Conservation (phyloP, 805 yeast species). For the Wickerhamiella sorbophila region DNA sequence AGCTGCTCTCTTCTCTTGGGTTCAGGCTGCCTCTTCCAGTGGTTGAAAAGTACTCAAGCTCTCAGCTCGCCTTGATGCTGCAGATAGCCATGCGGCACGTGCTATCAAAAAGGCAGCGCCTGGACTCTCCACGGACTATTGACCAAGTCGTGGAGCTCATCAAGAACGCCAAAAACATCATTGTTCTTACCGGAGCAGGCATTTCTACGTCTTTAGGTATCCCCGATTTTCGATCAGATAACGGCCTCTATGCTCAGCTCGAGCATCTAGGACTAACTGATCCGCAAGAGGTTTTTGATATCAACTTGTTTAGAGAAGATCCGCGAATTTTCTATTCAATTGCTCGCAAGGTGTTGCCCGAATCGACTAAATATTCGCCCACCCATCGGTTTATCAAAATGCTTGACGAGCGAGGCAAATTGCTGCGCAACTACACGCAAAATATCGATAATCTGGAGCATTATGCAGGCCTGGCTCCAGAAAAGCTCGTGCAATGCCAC, state of each 20-base stretch:
- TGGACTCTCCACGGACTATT: slow-evolving; percentile 28
- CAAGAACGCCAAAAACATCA: slow-evolving; percentile 39
- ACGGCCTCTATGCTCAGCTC: slow-evolving; percentile 66
- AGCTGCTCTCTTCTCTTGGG: slow-evolving; percentile 50
- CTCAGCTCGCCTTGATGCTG: slow-evolving; percentile 15
- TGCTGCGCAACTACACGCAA: slow-evolving; percentile 77
- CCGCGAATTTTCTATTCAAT: slow-evolving; percentile 76
- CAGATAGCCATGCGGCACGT: slow-evolving; percentile 17
- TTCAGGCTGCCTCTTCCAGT: slow-evolving; percentile 28
- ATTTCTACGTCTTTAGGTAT: slow-evolving; percentile 81
- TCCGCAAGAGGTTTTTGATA: slow-evolving; percentile 82
- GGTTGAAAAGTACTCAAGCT: slow-evolving; percentile 9
- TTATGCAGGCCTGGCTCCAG: slow-evolving; percentile 57
- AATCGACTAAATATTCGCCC: slow-evolving; percentile 46
- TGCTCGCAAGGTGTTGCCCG: slow-evolving; percentile 75
- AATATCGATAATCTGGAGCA: slow-evolving; percentile 79
- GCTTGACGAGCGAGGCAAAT: slow-evolving; percentile 60
- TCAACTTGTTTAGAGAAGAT: slow-evolving; percentile 53
- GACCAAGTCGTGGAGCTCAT: slow-evolving; percentile 45
- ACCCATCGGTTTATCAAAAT: slow-evolving; percentile 66
- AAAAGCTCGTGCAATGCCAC: slow-evolving; percentile 73
- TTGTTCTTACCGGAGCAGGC: slow-evolving; percentile 87
- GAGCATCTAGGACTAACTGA: slow-evolving; percentile 57
- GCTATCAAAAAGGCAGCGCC: slow-evolving; percentile 12
- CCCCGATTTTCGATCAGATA: slow-evolving; percentile 83